phyloP scores from a whole-genome alignment of 2,329 filamentous ascomycete genomes.

The Pyrenochaeta sp. region DNA sequence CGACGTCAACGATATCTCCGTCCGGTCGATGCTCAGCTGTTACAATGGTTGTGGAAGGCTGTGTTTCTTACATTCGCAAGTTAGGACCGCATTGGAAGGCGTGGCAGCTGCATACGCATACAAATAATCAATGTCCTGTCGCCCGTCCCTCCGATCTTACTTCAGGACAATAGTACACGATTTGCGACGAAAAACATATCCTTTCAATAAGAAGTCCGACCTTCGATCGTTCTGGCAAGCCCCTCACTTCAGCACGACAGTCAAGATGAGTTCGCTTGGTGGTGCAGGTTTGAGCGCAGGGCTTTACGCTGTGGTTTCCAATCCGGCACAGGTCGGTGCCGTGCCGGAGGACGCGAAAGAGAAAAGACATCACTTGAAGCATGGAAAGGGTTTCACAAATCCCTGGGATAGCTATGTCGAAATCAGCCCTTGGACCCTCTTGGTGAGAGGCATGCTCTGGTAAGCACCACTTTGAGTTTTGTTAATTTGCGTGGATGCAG shows the following conservation, averaged over 20 bases:
- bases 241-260: slow-evolving; percentile 30
- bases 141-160: slow-evolving; percentile 8
- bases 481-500: neutral
- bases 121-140: slow-evolving; percentile 21
- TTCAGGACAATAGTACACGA: slow-evolving; percentile 3
- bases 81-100: neutral
- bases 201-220: neutral
- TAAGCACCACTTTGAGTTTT: slow-evolving; percentile 26
- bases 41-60: neutral
- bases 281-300: slow-evolving; percentile 34
- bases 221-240: slow-evolving; percentile 22
- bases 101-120: neutral
- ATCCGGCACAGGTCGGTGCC: slow-evolving; percentile 49
- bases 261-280: slow-evolving; percentile 43
- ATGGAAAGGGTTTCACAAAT: slow-evolving; percentile 65
- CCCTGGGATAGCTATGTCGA: slow-evolving; percentile 65
- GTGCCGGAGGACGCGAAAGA: slow-evolving; percentile 56
- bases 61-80: neutral
- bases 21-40: slow-evolving; percentile 1
- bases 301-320: slow-evolving; percentile 53
- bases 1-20: slow-evolving; percentile 30
- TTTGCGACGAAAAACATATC: neutral
- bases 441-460: slow-evolving; percentile 48
- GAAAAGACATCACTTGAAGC: slow-evolving; percentile 61
- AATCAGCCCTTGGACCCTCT: slow-evolving; percentile 42